These are phyloP conservation scores for Psilocybe tampanensis DNA, from an alignment of 768 basidiomycete species.

Conservation along the genomic window DNA sequence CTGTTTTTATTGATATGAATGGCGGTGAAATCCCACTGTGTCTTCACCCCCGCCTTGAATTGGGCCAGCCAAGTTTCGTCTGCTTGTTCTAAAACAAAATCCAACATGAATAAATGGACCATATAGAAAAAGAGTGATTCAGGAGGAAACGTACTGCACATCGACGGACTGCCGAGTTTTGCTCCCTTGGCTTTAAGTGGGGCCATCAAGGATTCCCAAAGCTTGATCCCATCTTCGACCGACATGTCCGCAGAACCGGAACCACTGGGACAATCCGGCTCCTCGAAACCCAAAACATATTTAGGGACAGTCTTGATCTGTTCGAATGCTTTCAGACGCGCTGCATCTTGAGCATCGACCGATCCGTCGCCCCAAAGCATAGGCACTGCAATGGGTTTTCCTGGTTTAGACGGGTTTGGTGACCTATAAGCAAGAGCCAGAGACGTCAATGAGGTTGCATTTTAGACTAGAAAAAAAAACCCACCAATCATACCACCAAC, in stretches of 20 bases:
- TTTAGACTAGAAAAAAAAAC: constrained; percentile 1
- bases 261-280: constrained; percentile 48
- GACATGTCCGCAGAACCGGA: constrained; percentile 47
- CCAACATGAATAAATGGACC: neutral
- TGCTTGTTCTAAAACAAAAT: constrained; percentile 38
- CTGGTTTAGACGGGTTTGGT: constrained; percentile 40
- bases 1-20: constrained; percentile 52
- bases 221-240: constrained; percentile 39
- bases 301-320: constrained; percentile 33
- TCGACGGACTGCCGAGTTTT: constrained; percentile 45
- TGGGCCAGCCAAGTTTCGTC: constrained; percentile 49
- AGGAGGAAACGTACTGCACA: constrained; percentile 44
- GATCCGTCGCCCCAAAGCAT: constrained; percentile 52
- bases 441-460: too few relatives aligned
- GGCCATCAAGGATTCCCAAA: constrained; percentile 44
- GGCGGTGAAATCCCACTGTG: constrained; percentile 48
- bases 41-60: constrained; percentile 39
- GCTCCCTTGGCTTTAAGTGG: constrained; percentile 43
- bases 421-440: constrained; percentile 27
- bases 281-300: constrained; percentile 48
- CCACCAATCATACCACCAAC: constrained; percentile 55
- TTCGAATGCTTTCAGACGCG: constrained; percentile 39
- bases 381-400: constrained; percentile 42
- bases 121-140: neutral
- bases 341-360: constrained; percentile 39